These are phyloP conservation scores for Entophlyctis helioformis DNA, from an alignment of 192 early-diverging fungal genomes.

Conservation along the genomic window DNA sequence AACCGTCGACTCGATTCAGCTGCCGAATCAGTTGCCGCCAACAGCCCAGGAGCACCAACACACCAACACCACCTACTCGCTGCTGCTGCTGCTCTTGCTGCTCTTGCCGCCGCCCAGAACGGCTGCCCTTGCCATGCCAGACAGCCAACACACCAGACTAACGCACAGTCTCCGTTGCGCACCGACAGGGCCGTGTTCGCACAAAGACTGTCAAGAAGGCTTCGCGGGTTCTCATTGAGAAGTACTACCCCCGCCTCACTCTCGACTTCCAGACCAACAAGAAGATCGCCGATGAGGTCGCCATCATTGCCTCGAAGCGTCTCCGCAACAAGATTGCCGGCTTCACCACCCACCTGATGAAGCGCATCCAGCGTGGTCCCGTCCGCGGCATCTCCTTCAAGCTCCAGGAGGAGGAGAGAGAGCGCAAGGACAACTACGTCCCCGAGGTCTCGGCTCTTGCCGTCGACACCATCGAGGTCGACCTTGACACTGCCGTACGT, in stretches of 20 bases:
- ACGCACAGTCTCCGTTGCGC: too few relatives aligned
- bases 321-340: slow-evolving; percentile 99
- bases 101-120: too few relatives aligned
- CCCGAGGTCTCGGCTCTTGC: slow-evolving; percentile 96
- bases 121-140: too few relatives aligned
- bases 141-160: too few relatives aligned
- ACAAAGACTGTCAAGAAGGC: slow-evolving; percentile 99
- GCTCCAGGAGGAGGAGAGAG: slow-evolving; percentile 99
- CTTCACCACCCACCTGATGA: slow-evolving; percentile 99
- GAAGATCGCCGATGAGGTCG: slow-evolving; percentile 94
- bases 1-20: too few relatives aligned
- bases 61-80: too few relatives aligned
- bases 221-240: slow-evolving; percentile 98
- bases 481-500: slow-evolving; percentile 78
- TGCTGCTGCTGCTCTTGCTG: too few relatives aligned
- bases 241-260: slow-evolving; percentile 99
- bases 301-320: slow-evolving; percentile 96
- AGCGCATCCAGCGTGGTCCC: slow-evolving; percentile 96
- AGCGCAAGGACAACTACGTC: slow-evolving; percentile 99
- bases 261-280: slow-evolving; percentile 99
- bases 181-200: slow-evolving; percentile 89
- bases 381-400: slow-evolving; percentile 99
- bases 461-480: slow-evolving; percentile 82
- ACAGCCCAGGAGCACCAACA: too few relatives aligned
- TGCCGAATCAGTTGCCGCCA: too few relatives aligned